Base-by-base conservation (phyloP, 2,329 filamentous ascomycete species). In the Xylariaceae sp. region DNA sequence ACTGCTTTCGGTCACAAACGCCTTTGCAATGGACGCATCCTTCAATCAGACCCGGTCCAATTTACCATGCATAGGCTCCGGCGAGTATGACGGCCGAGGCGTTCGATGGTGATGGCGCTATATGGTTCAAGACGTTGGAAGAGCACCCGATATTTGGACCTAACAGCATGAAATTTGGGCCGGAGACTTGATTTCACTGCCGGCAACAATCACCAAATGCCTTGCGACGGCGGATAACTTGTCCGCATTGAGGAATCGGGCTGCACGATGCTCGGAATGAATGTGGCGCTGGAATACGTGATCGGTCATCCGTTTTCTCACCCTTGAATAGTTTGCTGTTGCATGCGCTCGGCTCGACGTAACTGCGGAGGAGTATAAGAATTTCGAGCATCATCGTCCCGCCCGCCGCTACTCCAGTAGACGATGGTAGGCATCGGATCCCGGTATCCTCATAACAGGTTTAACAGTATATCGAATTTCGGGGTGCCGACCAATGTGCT, bases 121-220 rank as follows among this genome's bases (percentile, higher is more conserved):
- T 66, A 18, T 67, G 63, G 62, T 67, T 67, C 54, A 68, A 68
- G 64, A 67, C 67, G 45, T 63, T 59, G 50, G 53, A 65, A 50
- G 63, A 64, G 40, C 47, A 56, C 16, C 63, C 63, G 6, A 61
- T 60, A 36, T 58, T 65, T 41, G 53, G 48, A 6, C 43, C 53
- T 5, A 48, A 48, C 1, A 53, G 48, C 5, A 47, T 64, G 17
- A 56, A 53, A 2, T 66, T 61, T 59, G 42, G 56, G 31, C 58
- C 59, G 1, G 45, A 22, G 61, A 57, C 16, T 38, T 59, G 38
- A 46, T 46, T 6, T 55, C 58, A 16, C 62, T 64, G 22, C 45
- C 40, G 19, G 68, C 69, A 22, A 60, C 60, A 33, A 65, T 70
- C 45, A 66, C 68, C 9, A 52, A 48, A 28, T 68, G 65, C 45